Conservation (phyloP, 2,329 filamentous ascomycete species). For the Claviceps paspali region DNA sequence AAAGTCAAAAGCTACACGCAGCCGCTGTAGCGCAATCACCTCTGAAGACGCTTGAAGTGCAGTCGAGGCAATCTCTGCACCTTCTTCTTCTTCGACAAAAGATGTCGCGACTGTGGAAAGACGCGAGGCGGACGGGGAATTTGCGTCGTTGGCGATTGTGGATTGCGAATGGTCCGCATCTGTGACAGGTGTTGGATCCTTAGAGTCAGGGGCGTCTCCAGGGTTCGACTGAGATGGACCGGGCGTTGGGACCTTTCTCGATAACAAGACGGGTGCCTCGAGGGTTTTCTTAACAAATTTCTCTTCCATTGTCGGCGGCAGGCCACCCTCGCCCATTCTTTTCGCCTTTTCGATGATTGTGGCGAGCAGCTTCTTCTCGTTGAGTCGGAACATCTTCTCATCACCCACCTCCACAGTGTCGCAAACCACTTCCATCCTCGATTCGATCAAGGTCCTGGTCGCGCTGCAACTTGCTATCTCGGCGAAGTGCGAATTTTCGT, state of each 20-base stretch:
- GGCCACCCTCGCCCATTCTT: slow-evolving; percentile 44
- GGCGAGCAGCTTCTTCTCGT: slow-evolving; percentile 49
- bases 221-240: slow-evolving; percentile 5
- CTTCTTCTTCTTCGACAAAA: slow-evolving; percentile 18
- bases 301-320: slow-evolving; percentile 74
- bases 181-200: slow-evolving; percentile 9
- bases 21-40: slow-evolving; percentile 43
- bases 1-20: slow-evolving; percentile 50
- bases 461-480: slow-evolving; percentile 36
- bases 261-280: slow-evolving; percentile 57
- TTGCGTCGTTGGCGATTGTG: slow-evolving; percentile 21
- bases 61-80: slow-evolving; percentile 20
- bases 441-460: slow-evolving; percentile 38
- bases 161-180: slow-evolving; percentile 27
- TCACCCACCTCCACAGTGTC: slow-evolving; percentile 72
- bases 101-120: slow-evolving; percentile 32
- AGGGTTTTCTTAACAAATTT: slow-evolving; percentile 64
- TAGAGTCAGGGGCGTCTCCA: slow-evolving; percentile 9
- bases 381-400: slow-evolving; percentile 74
- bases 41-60: slow-evolving; percentile 31
- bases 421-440: slow-evolving; percentile 55
- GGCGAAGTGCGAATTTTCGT: slow-evolving; percentile 40
- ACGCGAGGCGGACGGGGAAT: slow-evolving; percentile 21
- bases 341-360: slow-evolving; percentile 58
- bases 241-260: slow-evolving; percentile 39